Base-by-base conservation (phyloP, 768 basidiomycete species). In the Kwoniella newhampshirensis region DNA sequence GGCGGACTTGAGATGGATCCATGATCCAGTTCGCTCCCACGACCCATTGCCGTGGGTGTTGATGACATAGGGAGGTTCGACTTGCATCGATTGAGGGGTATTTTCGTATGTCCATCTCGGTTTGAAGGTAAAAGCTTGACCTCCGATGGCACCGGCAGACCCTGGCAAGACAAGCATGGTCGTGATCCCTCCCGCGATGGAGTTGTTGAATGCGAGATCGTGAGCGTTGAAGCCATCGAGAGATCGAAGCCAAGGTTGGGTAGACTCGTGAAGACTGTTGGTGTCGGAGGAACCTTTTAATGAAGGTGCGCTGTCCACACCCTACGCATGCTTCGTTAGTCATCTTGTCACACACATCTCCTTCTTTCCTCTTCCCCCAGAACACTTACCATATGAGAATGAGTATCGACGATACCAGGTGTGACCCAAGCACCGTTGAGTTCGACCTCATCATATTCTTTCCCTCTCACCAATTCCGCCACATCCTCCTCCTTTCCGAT, bases 161-260 rank as follows among this genome's bases (percentile, higher is more conserved):
- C 90, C 91, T 8, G 91, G 88, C 3, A 92, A 78, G 37, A 93
- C 80, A 64, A 89, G 87, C 15, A 83, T 85, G 2, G 90, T 87
- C 0, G 93, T 94, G 30, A 94, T 86, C 13, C 91, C 93, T 11
- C 91, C 91, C 2, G 92, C 82, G 51, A 91, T 85, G 2, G 88
- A 83, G 15, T 89, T 80, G 54, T 80, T 79, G 72, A 86, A 86
- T 1, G 86, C 81, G 23, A 83, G 82, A 68, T 93, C 91, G 58
- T 91, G 88, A 0, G 88, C 91, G 71, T 93, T 87, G 66, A 96
- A 81, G 0, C 83, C 89, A 71, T 97, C 92, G 36, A 91, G 80
- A 54, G 83, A 86, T 44, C 90, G 81, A 25, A 97, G 79, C 85
- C 73, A 74, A 12, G 75, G 76, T 18, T 65, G 54, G 36, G 87